Evolutionary conservation across 2,329 filamentous ascomycete genomes (phyloP), one percentile per base, ranked within the genome.

Genomic region (Fusarium protoensiforme): DNA sequence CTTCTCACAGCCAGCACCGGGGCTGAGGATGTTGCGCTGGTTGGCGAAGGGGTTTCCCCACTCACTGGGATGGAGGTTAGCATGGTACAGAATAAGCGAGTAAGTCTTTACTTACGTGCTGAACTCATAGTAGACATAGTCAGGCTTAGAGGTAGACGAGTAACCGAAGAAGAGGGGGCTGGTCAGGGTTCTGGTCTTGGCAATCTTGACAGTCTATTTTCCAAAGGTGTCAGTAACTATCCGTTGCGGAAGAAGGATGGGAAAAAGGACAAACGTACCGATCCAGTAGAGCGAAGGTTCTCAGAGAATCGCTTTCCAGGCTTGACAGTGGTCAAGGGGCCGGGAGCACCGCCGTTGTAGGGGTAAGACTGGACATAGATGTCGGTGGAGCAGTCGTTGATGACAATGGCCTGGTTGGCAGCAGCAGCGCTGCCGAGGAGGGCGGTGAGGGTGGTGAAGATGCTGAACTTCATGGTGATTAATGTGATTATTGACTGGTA

Each of bases 121-220:
- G 20, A 83, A 61, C 69, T 84, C 69, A 84, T 82, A 85, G 78
- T 84, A 85, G 61, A 80, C 81, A 39, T 81, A 80, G 76, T 83
- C 69, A 7, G 81, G 80, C 72, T 78, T 80, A 3, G 65, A 60
- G 56, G 74, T 74, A 69, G 83, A 84, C 0, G 83, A 84, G 75
- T 85, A 85, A 54, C 83, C 83, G 67, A 85, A 82, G 78, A 84
- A 84, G 7, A 85, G 80, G 2, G 83, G 83, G 27, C 56, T 72
- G 58, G 68, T 70, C 8, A 85, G 79, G 24, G 79, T 81, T 77
- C 78, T 82, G 70, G 77, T 81, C 41, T 74, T 83, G 36, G 81
- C 82, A 62, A 85, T 78, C 78, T 85, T 85, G 53, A 85, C 74
- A 57, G 84, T 85, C 83, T 84, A 56, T 5, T 84, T 82, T 84